A percentile compares a stretch with the other conserved stretches of the same genome.
These are phyloP conservation scores for Calonectria pauciramosa DNA, from an alignment of 2,329 filamentous ascomycete genomes.

Conservation along the genomic window DNA sequence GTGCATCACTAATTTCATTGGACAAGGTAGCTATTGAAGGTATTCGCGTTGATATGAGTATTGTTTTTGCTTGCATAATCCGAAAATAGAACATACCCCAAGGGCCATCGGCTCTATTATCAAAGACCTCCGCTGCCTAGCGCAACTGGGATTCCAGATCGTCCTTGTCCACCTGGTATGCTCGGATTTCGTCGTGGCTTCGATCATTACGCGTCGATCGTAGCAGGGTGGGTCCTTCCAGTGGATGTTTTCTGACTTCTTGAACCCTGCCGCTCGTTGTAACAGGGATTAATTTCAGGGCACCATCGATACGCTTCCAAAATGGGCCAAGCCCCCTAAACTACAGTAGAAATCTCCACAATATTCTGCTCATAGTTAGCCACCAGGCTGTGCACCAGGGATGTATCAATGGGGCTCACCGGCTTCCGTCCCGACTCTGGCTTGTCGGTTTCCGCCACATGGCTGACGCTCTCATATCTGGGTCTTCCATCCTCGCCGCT, in stretches of 20 bases:
- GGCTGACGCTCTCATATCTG: not conserved
- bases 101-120: not conserved
- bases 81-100: not conserved
- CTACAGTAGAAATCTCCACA: slow-evolving; percentile 1
- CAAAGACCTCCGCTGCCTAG: not conserved
- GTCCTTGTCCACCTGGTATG: not conserved
- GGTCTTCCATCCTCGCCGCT: not conserved
- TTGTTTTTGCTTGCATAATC: not conserved
- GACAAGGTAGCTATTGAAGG: not conserved
- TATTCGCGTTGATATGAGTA: not conserved
- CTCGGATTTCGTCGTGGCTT: not conserved
- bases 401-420: not conserved
- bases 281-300: not conserved
- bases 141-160: not conserved
- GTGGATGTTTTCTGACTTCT: not conserved
- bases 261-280: not conserved
- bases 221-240: not conserved
- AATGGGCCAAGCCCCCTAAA: not conserved
- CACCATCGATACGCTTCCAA: not conserved
- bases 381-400: not conserved
- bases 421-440: not conserved
- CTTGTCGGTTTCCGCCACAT: not conserved
- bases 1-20: not conserved
- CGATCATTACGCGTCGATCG: not conserved
- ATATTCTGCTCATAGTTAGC: not conserved